Evolutionary conservation across 2,329 filamentous ascomycete genomes (phyloP).

Genomic region (Neofusicoccum kwambonambiense): DNA sequence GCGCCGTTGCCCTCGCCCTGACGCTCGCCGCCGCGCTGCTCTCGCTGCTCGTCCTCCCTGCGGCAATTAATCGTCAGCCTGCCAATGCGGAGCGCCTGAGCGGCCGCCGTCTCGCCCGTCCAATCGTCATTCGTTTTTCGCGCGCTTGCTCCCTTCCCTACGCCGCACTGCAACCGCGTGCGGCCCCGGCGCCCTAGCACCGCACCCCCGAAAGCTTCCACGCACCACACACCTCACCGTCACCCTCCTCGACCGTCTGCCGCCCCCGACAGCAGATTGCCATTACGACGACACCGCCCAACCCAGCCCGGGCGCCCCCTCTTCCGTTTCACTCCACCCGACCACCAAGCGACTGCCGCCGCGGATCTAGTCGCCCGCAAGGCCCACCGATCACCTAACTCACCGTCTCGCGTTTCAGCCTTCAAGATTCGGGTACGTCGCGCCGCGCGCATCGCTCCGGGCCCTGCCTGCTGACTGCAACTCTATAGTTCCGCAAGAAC

Average conservation of each 20-base stretch:
- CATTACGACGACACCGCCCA: slow-evolving; percentile 17
- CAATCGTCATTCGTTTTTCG: slow-evolving; percentile 15
- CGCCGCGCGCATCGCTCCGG: slow-evolving; percentile 3
- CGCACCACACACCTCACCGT: slow-evolving; percentile 13
- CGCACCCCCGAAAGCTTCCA: slow-evolving; percentile 16
- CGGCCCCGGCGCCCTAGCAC: slow-evolving; percentile 16
- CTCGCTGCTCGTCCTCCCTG: background rate
- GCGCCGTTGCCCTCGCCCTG: background rate
- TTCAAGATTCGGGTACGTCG: slow-evolving; percentile 18
- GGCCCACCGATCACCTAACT: slow-evolving; percentile 20
- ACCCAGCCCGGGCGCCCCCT: slow-evolving; percentile 13
- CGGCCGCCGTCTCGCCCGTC: background rate
- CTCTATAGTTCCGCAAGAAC: slow-evolving; percentile 18
- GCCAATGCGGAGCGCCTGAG: slow-evolving; percentile 15
- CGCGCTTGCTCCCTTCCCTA: slow-evolving; percentile 14
- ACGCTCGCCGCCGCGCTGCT: background rate
- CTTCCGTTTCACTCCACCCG: slow-evolving; percentile 15
- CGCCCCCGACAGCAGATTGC: slow-evolving; percentile 16
- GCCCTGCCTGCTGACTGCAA: background rate
- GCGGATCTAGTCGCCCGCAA: slow-evolving; percentile 20
- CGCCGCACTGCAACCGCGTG: slow-evolving; percentile 12
- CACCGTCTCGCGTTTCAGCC: slow-evolving; percentile 21
- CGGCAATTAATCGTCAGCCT: slow-evolving; percentile 14
- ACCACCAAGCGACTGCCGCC: slow-evolving; percentile 19
- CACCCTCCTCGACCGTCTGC: slow-evolving; percentile 15